These are phyloP conservation scores for Fusarium sp. DNA, from an alignment of 2,329 filamentous ascomycete genomes.

Conservation along the genomic window DNA sequence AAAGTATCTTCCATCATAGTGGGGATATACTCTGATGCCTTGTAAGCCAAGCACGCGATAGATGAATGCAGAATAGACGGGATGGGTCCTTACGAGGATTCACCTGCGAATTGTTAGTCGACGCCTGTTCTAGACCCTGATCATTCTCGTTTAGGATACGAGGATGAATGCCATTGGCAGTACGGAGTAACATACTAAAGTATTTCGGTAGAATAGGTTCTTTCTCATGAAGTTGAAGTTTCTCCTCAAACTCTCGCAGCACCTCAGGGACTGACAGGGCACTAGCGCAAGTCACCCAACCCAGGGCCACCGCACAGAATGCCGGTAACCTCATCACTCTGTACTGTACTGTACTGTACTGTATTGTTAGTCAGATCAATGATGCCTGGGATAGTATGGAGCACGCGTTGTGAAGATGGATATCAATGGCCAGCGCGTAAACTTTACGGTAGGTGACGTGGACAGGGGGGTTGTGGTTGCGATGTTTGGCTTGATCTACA, in stretches of 20 bases:
- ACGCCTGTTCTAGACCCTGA: too few relatives aligned
- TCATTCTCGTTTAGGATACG: background rate
- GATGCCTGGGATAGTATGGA: background rate
- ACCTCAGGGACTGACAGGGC: constrained; percentile 18
- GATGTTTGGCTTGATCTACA: constrained; percentile 14
- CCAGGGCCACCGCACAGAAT: constrained; percentile 1
- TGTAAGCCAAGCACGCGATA: constrained; percentile 20
- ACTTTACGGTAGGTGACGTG: constrained; percentile 14
- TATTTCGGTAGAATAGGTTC: constrained; percentile 30
- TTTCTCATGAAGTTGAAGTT: constrained; percentile 4
- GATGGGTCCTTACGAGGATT: constrained; percentile 39
- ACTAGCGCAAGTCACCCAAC: constrained; percentile 26
- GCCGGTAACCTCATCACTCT: constrained; percentile 17
- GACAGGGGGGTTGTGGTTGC: background rate
- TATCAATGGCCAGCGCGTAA: constrained; percentile 8
- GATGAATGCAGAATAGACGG: too few relatives aligned
- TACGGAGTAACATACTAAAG: constrained; percentile 40
- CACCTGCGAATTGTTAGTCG: constrained; percentile 30
- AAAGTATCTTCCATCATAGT: constrained; percentile 59
- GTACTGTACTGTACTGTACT: background rate
- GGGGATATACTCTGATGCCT: constrained; percentile 40
- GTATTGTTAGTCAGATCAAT: too few relatives aligned
- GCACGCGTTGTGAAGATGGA: background rate
- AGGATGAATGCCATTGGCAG: background rate
- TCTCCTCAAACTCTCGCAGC: constrained; percentile 21